phyloP scores from a whole-genome alignment of 768 basidiomycete genomes.

The Mycena chlorophos region DNA sequence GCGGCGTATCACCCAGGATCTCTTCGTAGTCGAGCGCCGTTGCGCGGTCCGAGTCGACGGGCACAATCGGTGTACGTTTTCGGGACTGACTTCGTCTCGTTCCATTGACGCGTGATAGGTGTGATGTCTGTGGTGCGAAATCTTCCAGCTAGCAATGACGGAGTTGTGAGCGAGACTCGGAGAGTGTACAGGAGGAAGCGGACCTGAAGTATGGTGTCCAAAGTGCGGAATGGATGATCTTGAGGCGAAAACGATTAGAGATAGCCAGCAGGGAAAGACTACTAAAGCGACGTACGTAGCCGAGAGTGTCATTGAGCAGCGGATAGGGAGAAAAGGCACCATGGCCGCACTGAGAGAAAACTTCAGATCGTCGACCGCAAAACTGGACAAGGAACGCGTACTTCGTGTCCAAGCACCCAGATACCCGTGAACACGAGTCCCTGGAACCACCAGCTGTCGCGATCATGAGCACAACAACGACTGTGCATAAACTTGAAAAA shows the following conservation, averaged over 20 bases:
- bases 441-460: conserved; percentile 59
- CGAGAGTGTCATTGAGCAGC: conserved; percentile 49
- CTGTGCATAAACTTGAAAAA: too few relatives aligned
- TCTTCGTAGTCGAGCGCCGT: conserved; percentile 32
- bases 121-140: conserved; percentile 56
- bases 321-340: conserved; percentile 54
- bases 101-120: conserved; percentile 54
- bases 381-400: conserved; percentile 14
- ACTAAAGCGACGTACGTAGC: conserved; percentile 42
- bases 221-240: conserved; percentile 48
- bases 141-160: conserved; percentile 42
- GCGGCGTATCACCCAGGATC: conserved; percentile 43
- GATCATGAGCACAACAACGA: not conserved
- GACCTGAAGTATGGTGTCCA: conserved; percentile 51
- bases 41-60: conserved; percentile 39
- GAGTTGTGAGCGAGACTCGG: too few relatives aligned
- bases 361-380: conserved; percentile 6
- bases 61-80: conserved; percentile 58
- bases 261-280: conserved; percentile 5
- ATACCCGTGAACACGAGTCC: conserved; percentile 58
- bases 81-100: conserved; percentile 59
- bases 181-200: not conserved
- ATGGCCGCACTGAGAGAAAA: conserved; percentile 53
- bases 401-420: conserved; percentile 64
- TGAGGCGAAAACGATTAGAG: conserved; percentile 5